Conservation (phyloP, 495 filamentous ascomycete species). For the Annulohypoxylon maeteangense region DNA sequence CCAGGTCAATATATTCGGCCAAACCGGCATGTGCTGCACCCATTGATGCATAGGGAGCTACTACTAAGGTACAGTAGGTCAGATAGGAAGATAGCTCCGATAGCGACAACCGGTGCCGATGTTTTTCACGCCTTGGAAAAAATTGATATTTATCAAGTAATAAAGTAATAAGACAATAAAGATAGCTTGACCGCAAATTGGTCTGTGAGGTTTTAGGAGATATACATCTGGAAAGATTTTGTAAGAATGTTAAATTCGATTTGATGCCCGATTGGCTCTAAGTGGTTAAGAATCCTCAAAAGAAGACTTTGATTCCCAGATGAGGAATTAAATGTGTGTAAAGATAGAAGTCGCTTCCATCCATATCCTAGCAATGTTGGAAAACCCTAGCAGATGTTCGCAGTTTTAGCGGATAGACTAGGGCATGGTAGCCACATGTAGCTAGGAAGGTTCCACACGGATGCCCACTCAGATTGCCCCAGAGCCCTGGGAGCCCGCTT, state of each 20-base stretch:
- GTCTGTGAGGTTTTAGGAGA: not conserved
- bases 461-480: constrained; percentile 25
- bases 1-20: constrained; percentile 28
- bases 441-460: constrained; percentile 24
- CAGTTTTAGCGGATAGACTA: constrained; percentile 32
- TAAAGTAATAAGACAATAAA: not conserved
- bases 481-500: constrained; percentile 27
- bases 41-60: constrained; percentile 26
- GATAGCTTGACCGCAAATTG: constrained; percentile 5
- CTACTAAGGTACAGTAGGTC: constrained; percentile 7
- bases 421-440: constrained; percentile 32
- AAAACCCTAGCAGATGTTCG: constrained; percentile 25
- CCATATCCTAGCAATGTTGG: constrained; percentile 13
- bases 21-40: not conserved
- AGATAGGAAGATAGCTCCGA: constrained; percentile 16
- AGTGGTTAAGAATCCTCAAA: constrained; percentile 8
- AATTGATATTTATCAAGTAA: constrained; percentile 8
- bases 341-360: constrained; percentile 24
- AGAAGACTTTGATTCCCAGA: constrained; percentile 16
- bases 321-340: constrained; percentile 25
- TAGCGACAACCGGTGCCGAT: not conserved
- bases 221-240: constrained; percentile 1
- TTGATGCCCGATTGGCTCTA: not conserved
- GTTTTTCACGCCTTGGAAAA: constrained; percentile 12
- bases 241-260: not conserved